Evolutionary conservation across 108 stramenopile genomes (phyloP).

Genomic region (Cyclotella cryptica): DNA sequence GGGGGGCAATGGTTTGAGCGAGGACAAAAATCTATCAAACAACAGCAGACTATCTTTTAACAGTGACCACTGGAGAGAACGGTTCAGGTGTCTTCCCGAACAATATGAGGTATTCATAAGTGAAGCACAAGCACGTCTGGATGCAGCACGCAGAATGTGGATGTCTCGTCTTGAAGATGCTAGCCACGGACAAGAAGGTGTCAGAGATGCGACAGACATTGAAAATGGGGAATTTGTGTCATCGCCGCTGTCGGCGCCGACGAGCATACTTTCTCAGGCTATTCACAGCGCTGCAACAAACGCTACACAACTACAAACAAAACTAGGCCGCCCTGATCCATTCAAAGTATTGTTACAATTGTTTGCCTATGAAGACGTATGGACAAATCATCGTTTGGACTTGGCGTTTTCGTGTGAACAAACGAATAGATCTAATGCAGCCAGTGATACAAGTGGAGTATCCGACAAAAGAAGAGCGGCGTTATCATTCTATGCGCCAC

Average conservation of each 20-base stretch:
- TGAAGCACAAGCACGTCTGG: slow-evolving; percentile 47
- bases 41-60: slow-evolving; percentile 13
- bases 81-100: slow-evolving; percentile 47
- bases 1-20: slow-evolving; percentile 25
- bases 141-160: slow-evolving; percentile 51
- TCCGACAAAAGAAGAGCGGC: slow-evolving; percentile 55
- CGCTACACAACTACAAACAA: slow-evolving; percentile 4
- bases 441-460: no score
- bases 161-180: slow-evolving; percentile 46
- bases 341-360: slow-evolving; percentile 83
- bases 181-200: slow-evolving; percentile 26
- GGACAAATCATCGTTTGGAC: slow-evolving; percentile 68
- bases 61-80: slow-evolving; percentile 42
- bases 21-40: slow-evolving; percentile 2
- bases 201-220: slow-evolving; percentile 15
- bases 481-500: slow-evolving; percentile 82
- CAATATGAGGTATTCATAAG: slow-evolving; percentile 51
- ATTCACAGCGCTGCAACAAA: no score
- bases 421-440: slow-evolving; percentile 5
- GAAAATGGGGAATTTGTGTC: slow-evolving; percentile 5
- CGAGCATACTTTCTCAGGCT: slow-evolving; percentile 32
- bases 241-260: slow-evolving; percentile 1
- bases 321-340: slow-evolving; percentile 57
- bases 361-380: slow-evolving; percentile 88
- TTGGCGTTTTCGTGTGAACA: slow-evolving; percentile 63